phyloP scores from a whole-genome alignment of 2,329 filamentous ascomycete species.

The Aspergillus vadensis region DNA sequence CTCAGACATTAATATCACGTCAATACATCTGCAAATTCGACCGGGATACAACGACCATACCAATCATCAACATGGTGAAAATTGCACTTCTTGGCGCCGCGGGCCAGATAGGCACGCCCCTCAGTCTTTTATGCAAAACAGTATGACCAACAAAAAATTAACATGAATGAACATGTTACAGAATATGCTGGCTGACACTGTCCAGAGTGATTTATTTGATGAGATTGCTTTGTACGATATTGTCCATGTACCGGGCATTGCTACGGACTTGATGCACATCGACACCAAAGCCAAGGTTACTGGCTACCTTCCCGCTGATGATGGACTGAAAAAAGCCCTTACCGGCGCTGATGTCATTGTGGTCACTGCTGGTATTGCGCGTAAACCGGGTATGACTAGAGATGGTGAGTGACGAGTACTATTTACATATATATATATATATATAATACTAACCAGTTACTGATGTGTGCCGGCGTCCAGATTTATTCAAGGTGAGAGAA shows the following conservation, averaged over 20 bases:
- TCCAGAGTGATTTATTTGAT: neutral
- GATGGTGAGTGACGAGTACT: neutral
- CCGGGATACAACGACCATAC: too few species aligned
- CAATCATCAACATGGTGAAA: too few species aligned
- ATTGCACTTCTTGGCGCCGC: neutral
- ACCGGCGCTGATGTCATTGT: neutral
- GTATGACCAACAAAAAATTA: neutral
- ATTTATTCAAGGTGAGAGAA: neutral
- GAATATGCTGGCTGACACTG: too few species aligned
- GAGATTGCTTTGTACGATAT: neutral
- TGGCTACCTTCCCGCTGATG: neutral
- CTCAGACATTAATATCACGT: too few species aligned
- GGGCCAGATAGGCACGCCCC: neutral
- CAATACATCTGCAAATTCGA: too few species aligned
- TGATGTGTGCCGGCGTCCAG: neutral
- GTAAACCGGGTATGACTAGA: neutral
- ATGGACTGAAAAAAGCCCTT: neutral
- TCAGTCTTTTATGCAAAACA: neutral
- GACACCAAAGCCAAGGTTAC: neutral
- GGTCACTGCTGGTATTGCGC: neutral
- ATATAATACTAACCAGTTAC: neutral
- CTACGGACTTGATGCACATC: neutral
- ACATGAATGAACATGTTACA: too few species aligned
- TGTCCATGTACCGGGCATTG: neutral
- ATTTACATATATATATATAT: neutral